phyloP scores from a whole-genome alignment of 2,329 filamentous ascomycete genomes.

The Nannizzia gypsea region DNA sequence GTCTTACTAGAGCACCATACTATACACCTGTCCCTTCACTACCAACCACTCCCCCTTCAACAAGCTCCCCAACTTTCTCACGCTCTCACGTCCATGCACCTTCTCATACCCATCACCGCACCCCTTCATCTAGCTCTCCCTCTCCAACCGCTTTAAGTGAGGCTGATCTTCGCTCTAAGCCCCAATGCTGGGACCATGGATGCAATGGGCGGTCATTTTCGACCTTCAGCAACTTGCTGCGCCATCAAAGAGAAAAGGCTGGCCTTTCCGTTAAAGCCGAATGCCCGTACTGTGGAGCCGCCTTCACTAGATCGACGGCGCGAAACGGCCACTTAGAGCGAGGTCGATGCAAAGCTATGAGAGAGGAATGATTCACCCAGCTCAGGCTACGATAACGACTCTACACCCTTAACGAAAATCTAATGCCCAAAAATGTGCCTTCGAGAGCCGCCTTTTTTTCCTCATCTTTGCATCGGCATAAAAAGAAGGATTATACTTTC shows the following conservation, averaged over 20 bases:
- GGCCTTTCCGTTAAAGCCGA: conserved; percentile 79
- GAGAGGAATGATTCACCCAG: conserved; percentile 2
- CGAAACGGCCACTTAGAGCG: conserved; percentile 76
- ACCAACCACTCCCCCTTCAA: neutral
- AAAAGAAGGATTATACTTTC: neutral
- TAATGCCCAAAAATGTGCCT: neutral
- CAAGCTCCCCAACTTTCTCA: neutral
- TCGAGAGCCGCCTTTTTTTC: neutral
- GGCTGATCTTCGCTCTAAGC: conserved; percentile 71
- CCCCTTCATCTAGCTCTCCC: conserved; percentile 15
- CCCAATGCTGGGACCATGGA: conserved; percentile 93
- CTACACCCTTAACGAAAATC: neutral
- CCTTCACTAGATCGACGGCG: conserved; percentile 81
- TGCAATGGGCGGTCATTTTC: conserved; percentile 94
- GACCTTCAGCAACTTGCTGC: conserved; percentile 85
- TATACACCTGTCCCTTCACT: conserved; percentile 1
- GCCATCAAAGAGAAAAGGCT: conserved; percentile 89
- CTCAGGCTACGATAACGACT: neutral
- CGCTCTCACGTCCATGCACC: neutral
- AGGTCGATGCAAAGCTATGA: conserved; percentile 71
- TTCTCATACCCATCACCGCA: neutral
- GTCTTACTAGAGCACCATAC: neutral
- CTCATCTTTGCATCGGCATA: neutral
- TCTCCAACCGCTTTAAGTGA: conserved; percentile 43
- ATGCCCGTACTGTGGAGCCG: conserved; percentile 82